Evolutionary conservation across 179 eudicot species (phyloP).

Genomic region (Patellifolia procumbens): DNA sequence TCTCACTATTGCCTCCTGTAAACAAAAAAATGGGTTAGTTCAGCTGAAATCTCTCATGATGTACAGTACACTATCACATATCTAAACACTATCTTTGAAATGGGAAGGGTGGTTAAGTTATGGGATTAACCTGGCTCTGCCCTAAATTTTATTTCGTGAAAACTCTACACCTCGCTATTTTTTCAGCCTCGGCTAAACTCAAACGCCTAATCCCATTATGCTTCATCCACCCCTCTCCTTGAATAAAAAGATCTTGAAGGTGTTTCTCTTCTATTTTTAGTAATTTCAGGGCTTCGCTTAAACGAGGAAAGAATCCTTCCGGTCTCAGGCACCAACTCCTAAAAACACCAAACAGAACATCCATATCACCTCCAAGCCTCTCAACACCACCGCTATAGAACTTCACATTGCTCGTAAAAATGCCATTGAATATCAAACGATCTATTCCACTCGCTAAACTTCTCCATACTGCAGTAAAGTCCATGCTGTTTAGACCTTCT

Average conservation of each 20-base stretch:
- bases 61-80: constrained; percentile 23
- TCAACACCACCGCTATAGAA: constrained; percentile 71
- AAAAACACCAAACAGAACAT: constrained; percentile 71
- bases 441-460: constrained; percentile 59
- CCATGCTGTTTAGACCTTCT: constrained; percentile 58
- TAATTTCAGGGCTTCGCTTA: constrained; percentile 60
- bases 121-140: background rate
- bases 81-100: constrained; percentile 2
- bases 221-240: constrained; percentile 63
- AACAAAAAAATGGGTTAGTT: constrained; percentile 13
- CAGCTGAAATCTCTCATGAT: constrained; percentile 14
- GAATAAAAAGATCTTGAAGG: constrained; percentile 37
- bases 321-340: constrained; percentile 94
- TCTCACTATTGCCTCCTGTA: constrained; percentile 20
- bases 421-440: constrained; percentile 50
- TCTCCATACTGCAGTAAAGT: constrained; percentile 78
- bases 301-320: constrained; percentile 81
- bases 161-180: constrained; percentile 57
- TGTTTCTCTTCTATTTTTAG: constrained; percentile 60
- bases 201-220: constrained; percentile 67
- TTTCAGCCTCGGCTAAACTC: constrained; percentile 61
- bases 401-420: constrained; percentile 61
- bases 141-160: constrained; percentile 18
- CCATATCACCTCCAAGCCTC: constrained; percentile 63
- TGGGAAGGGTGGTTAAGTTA: background rate